These are phyloP conservation scores for Kodamaea laetipori DNA, from an alignment of 805 yeast genomes.

Conservation along the genomic window DNA sequence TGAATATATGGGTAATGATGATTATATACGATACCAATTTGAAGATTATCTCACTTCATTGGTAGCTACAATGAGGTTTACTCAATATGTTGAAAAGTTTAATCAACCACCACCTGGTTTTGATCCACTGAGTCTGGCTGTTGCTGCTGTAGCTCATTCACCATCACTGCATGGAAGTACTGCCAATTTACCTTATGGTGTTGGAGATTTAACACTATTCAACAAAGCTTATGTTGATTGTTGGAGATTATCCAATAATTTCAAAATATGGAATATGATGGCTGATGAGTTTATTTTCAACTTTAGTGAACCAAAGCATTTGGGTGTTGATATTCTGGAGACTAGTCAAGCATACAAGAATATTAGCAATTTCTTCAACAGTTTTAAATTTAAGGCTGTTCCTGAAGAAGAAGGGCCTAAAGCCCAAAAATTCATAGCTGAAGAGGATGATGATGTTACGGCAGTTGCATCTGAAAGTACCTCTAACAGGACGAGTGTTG, in stretches of 20 bases:
- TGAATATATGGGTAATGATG: constrained; percentile 58
- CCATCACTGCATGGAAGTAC: background rate
- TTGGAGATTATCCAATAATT: constrained; percentile 41
- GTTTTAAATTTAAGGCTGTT: constrained; percentile 3
- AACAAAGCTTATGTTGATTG: constrained; percentile 30
- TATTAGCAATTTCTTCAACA: constrained; percentile 28
- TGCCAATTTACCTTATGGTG: constrained; percentile 12
- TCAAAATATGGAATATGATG: constrained; percentile 40
- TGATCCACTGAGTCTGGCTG: constrained; percentile 10
- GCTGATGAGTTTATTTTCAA: constrained; percentile 49
- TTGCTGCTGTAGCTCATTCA: constrained; percentile 3
- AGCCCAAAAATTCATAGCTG: constrained; percentile 17
- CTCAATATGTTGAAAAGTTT: constrained; percentile 51
- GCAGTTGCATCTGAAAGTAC: constrained; percentile 2
- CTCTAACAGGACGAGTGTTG: background rate
- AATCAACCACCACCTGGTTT: constrained; percentile 46
- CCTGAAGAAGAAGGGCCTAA: constrained; percentile 9
- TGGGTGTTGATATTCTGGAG: constrained; percentile 27
- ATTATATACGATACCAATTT: constrained; percentile 80
- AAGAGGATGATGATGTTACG: constrained; percentile 9
- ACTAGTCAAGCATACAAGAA: constrained; percentile 18
- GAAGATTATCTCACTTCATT: constrained; percentile 87
- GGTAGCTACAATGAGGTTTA: constrained; percentile 70
- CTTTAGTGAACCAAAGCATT: constrained; percentile 43
- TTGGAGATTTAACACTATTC: constrained; percentile 36